Evolutionary conservation across 306 rosid species (phyloP), one percentile per base, ranked within the genome.

Genomic region (Acacia acuminata): DNA sequence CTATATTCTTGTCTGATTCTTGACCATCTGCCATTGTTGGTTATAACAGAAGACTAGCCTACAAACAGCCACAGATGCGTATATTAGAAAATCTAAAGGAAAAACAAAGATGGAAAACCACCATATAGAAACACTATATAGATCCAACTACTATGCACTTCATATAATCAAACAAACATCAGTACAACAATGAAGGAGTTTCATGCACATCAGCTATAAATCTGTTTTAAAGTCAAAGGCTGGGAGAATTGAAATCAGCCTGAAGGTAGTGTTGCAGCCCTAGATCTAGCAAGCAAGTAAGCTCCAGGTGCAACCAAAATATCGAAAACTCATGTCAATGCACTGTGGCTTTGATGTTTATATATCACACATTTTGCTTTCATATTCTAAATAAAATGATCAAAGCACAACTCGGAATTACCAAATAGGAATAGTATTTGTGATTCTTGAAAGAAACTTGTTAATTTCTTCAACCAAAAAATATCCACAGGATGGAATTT

Each of bases 1-100:
- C 97, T 51, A 94, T 94, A 82, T 94, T 94, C 92, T 89, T 94
- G 84, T 94, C 98, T 58, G 98, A 87, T 78, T 92, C 98, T 0
- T 92, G 97, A 83, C 85, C 92, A 56, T 94, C 95, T 60, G 98
- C 83, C 98, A 92, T 94, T 8, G 75, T 17, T 74, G 50, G 60
- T 20, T 38, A 14, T 38, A 61, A 66, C 43, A 45, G 77, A 79
- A 44, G 55, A 47, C 51, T 60, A 42, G 60, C 81, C 87, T 87
- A 73, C 58, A 83, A 79, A 79, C 32, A 75, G 76, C 40, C 79
- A 53, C 48, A 63, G 42, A 77, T 51, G 63, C n/a, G 34, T 34
- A 22, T 55, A 48, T 75, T 44, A 86, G 77, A 45, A 68, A 69
- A 48, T 10, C 61, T 47, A 60, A 27, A 2, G 42, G 20, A 76